Base-by-base conservation (phyloP, 139 green algal species). In the Spirogloea muscicola region DNA sequence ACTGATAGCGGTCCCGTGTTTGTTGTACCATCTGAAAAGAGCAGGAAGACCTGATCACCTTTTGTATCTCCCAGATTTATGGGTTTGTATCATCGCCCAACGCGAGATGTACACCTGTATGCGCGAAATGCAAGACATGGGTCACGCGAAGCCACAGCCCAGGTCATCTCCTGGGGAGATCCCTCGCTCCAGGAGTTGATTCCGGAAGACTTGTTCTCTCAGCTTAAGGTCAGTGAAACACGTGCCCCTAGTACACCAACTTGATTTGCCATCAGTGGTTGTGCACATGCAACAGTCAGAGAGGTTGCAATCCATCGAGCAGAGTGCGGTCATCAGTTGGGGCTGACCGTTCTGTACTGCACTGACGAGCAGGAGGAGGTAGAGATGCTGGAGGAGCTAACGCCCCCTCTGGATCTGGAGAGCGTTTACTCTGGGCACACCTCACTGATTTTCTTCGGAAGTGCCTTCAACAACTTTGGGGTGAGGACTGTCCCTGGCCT, bases 401-500 rank as follows among this genome's bases (percentile, higher is more conserved):
- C 85, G 7, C 84, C 88, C 1, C 82, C 87, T 41, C 49, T 91
- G 39, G 86, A 90, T 68, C n/a, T 80, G 25, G 82, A 89, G 21
- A 78, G 74, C 0, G 85, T 93, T 31, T 40, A 82, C 49, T 49
- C 29, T 3, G 89, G 89, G 33, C 44, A 87, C 38, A 60, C 91
- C 4, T 89, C 88, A 1, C 89, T 88, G 16, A 85, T 93, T 59
- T 93, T 87, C 80, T 93, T 93, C 66, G 87, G 87, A 25, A 82
- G 57, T 0, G 89, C 88, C 10, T 88, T 90, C 76, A 90, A 88
- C 75, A 93, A 91, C 77, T 93, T 93, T 74, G 80, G 80, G 7
- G 75, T 82, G 13, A 51, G 49, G 10, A n/a, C 16, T 51, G 43
- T 16, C 43, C 16, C n/a, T n/a, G n/a, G n/a, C n/a, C n/a, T n/a